These are phyloP conservation scores for Cichorium intybus DNA, from an alignment of 140 eudicot genomes.

Conservation along the genomic window DNA sequence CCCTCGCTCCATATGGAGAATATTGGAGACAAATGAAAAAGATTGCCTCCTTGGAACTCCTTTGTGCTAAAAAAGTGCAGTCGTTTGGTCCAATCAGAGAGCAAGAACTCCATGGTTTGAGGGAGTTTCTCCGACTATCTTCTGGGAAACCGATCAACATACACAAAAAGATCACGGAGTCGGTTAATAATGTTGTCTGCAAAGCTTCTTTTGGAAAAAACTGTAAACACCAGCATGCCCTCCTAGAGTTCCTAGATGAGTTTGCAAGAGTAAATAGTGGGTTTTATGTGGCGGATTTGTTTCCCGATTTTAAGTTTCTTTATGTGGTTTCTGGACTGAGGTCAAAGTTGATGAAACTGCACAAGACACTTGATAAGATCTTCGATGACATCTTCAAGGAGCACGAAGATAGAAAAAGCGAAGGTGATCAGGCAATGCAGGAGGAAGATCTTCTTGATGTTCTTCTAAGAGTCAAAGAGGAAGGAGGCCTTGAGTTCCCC, in stretches of 20 bases:
- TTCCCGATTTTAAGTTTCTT: slow-evolving; percentile 13
- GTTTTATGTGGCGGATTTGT: neutral
- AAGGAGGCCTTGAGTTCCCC: slow-evolving; percentile 15
- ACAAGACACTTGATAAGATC: too few relatives aligned
- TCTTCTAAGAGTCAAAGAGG: slow-evolving; percentile 10
- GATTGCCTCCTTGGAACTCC: slow-evolving; percentile 21
- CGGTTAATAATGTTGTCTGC: neutral
- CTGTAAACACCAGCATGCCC: neutral
- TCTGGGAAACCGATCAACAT: slow-evolving; percentile 6
- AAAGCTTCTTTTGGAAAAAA: slow-evolving; percentile 22
- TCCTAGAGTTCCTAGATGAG: neutral
- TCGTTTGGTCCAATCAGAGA: slow-evolving; percentile 6
- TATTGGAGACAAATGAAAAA: slow-evolving; percentile 22
- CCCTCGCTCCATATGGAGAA: slow-evolving; percentile 18
- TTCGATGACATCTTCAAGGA: slow-evolving; percentile 3
- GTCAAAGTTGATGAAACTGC: too few relatives aligned
- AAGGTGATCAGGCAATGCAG: neutral
- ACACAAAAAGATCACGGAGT: neutral
- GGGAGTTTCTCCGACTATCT: neutral
- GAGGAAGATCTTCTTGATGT: slow-evolving; percentile 24
- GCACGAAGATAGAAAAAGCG: neutral
- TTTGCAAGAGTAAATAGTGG: neutral
- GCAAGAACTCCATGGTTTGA: slow-evolving; percentile 1
- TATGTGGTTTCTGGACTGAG: too few relatives aligned
- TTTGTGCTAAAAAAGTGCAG: slow-evolving; percentile 12